Conservation (phyloP, 129 eudicot species). For the Flaveria linearis region DNA sequence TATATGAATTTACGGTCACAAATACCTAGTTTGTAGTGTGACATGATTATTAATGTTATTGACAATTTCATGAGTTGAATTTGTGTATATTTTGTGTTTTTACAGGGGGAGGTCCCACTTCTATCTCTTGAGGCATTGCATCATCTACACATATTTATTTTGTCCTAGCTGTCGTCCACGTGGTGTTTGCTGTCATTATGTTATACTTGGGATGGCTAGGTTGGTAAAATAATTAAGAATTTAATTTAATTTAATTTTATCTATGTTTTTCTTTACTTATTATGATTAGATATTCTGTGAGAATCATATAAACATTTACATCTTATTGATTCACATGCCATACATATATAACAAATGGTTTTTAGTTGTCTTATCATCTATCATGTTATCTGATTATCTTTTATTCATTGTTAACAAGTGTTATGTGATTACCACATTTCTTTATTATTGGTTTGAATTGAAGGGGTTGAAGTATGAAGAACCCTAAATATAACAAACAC, state of each 20-base stretch:
- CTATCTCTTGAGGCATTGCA: constrained; percentile 66
- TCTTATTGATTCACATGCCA: too few relatives aligned
- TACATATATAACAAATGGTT: too few relatives aligned
- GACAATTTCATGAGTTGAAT: neutral
- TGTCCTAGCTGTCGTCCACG: constrained; percentile 77
- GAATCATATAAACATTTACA: too few relatives aligned
- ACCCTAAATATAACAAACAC: too few relatives aligned
- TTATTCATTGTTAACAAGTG: too few relatives aligned
- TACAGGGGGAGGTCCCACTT: constrained; percentile 60
- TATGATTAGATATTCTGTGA: too few relatives aligned
- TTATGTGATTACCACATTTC: too few relatives aligned
- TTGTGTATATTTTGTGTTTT: neutral
- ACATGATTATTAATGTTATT: neutral
- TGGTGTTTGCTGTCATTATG: constrained; percentile 53
- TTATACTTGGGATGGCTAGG: constrained; percentile 65
- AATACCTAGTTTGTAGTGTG: neutral
- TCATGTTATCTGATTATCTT: too few relatives aligned
- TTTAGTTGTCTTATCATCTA: too few relatives aligned
- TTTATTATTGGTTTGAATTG: too few relatives aligned
- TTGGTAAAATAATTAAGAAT: constrained; percentile 7
- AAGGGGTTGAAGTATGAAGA: too few relatives aligned
- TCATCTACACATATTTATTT: constrained; percentile 76
- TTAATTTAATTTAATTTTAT: neutral
- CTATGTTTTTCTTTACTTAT: neutral
- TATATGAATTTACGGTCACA: too few relatives aligned